Evolutionary conservation across 2,329 filamentous ascomycete genomes (phyloP).

Genomic region (Biscogniauxia sp.): DNA sequence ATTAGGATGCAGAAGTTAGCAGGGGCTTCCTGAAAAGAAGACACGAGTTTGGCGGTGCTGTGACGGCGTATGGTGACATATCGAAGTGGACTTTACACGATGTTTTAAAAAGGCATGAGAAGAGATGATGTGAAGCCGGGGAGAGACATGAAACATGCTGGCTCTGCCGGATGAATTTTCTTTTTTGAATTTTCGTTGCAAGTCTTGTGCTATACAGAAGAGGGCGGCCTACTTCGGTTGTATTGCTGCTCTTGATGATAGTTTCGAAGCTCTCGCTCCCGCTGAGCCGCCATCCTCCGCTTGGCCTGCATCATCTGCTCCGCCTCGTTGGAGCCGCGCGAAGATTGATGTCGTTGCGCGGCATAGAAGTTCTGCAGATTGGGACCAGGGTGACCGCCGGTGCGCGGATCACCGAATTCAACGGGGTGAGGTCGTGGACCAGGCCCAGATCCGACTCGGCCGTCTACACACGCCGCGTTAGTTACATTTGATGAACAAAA

Average conservation of each 20-base stretch:
- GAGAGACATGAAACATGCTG: conserved; percentile 26
- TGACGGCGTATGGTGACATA: conserved; percentile 21
- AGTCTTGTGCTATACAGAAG: conserved; percentile 65
- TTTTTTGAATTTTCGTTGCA: conserved; percentile 38
- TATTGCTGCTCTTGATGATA: conserved; percentile 99
- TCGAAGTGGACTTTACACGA: conserved; percentile 27
- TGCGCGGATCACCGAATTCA: conserved; percentile 74
- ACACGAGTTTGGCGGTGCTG: conserved; percentile 17
- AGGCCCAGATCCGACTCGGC: conserved; percentile 62
- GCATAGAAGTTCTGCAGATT: conserved; percentile 94
- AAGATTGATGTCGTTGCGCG: conserved; percentile 83
- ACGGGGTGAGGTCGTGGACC: conserved; percentile 76
- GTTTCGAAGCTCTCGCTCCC: conserved; percentile 97
- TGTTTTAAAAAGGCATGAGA: conserved; percentile 30
- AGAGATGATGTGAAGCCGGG: conserved; percentile 23
- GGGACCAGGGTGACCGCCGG: conserved; percentile 65
- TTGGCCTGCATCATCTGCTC: conserved; percentile 99
- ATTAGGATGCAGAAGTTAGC: conserved; percentile 39
- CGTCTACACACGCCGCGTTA: conserved; percentile 50
- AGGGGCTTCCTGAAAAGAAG: conserved; percentile 22
- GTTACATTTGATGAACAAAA: conserved; percentile 26
- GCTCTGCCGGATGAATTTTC: conserved; percentile 34
- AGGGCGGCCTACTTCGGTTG: conserved; percentile 94
- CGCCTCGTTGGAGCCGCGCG: conserved; percentile 82
- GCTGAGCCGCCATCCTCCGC: conserved; percentile 97